A percentile compares a stretch with the other conserved stretches of the same genome.
phyloP scores from a whole-genome alignment of 2,329 filamentous ascomycete species.

The Zasmidium cellare region DNA sequence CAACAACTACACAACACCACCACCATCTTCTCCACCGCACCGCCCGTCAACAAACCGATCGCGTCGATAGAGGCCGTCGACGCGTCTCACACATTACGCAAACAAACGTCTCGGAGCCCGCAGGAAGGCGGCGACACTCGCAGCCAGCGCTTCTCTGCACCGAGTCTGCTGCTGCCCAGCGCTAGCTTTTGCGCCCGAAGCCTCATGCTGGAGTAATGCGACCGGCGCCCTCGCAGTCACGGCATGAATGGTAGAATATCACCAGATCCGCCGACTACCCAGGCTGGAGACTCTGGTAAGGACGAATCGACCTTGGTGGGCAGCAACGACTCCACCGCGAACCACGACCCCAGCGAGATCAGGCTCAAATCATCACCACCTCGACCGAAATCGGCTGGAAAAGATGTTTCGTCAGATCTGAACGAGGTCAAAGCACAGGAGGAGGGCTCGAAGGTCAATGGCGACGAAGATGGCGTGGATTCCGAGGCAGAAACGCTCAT shows the following conservation, averaged over 20 bases:
- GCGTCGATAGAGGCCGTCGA: not conserved
- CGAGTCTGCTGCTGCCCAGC: not conserved
- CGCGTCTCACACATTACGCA: not conserved
- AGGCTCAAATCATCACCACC: slow-evolving; percentile 16
- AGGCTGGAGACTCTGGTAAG: slow-evolving; percentile 14
- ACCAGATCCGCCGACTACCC: slow-evolving; percentile 22
- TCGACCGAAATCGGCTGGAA: slow-evolving; percentile 11
- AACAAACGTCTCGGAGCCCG: not conserved
- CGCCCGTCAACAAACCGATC: not conserved
- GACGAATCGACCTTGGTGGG: slow-evolving; percentile 13
- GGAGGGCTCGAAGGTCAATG: slow-evolving; percentile 13
- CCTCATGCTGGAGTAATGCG: slow-evolving; percentile 1
- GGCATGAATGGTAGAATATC: slow-evolving; percentile 34
- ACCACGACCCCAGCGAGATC: slow-evolving; percentile 4
- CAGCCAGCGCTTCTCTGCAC: not conserved
- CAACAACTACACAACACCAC: not conserved
- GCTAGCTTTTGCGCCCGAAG: slow-evolving; percentile 5
- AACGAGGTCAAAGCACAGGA: slow-evolving; percentile 6
- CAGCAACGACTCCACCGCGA: slow-evolving; percentile 5
- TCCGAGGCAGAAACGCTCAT: slow-evolving; percentile 54
- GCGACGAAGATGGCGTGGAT: slow-evolving; percentile 39
- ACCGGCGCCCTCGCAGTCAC: slow-evolving; percentile 8
- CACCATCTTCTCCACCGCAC: not conserved
- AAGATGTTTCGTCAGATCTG: slow-evolving; percentile 11
- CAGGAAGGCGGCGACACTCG: not conserved